Base-by-base conservation (phyloP, 1,284 basidiomycete genomes). In the Pholiota adiposa region DNA sequence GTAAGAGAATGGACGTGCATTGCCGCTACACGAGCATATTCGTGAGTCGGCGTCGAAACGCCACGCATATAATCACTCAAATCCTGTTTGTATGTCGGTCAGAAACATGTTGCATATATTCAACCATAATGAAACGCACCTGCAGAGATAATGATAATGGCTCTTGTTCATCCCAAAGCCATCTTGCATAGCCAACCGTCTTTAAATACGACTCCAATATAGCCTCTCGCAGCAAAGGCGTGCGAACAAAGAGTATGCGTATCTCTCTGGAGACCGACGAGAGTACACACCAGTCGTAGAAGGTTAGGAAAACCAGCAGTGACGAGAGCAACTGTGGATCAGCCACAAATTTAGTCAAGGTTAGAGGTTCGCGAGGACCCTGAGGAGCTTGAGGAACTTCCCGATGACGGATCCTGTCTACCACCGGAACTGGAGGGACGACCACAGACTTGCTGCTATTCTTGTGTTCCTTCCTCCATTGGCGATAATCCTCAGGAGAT, bases 21-120 rank as follows among this genome's bases (percentile, higher is more conserved):
- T 12, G 78, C 76, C 3, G 90, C 83, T 31, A 84, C 77, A 4
- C 82, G 80, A 1, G 84, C 79, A 65, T 89, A 93, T 61, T 89
- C 83, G 63, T 93, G 86, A 3, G 81, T 80, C 6, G 92, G 90
- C 40, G 90, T 82, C 6, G 85, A 87, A 1, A 93, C 87, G 2
- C 89, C 89, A 53, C 86, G 82, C 83, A 93, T 87, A 67, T 93
- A 94, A 52, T 87, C 81, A 66, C 84, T 83, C 38, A 94, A 79
- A 71, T 93, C 91, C 88, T 92, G 51, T 43, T 25, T 46, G 4
- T n/a, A 25, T 31, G 58, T 60, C 52, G 12, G 64, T 36, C 6
- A 51, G 18, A 43, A 50, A 50, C 5, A 38, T 7, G 5, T n/a
- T 38, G 4, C 4, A 12, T 11, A 16, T 16, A 52, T n/a, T n/a